Evolutionary conservation across 73 alveolate species (phyloP).

Genomic region (Paramecium octaurelia): DNA sequence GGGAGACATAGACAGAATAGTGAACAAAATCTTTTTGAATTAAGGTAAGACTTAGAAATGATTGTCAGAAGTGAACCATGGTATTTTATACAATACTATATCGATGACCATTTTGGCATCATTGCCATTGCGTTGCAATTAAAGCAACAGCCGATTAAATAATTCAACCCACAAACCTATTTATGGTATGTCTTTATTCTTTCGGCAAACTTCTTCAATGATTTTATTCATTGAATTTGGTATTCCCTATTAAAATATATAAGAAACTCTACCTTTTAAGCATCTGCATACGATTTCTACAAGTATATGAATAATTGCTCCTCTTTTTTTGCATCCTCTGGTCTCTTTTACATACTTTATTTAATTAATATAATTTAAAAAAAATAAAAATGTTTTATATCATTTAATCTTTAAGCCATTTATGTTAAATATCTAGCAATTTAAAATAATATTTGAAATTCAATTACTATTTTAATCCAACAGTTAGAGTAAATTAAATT

Average conservation of each 20-base stretch:
- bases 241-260: not conserved
- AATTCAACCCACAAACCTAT: slow-evolving; percentile 1
- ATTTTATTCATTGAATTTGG: slow-evolving; percentile 4
- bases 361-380: not conserved
- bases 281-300: not conserved
- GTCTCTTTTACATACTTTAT: not conserved
- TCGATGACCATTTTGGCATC: slow-evolving; percentile 40
- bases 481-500: not conserved
- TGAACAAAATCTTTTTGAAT: not conserved
- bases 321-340: slow-evolving; percentile 19
- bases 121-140: not conserved
- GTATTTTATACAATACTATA: slow-evolving; percentile 49
- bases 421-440: not conserved
- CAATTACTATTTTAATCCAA: not conserved
- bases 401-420: not conserved
- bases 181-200: not conserved
- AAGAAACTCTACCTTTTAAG: not conserved
- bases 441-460: not conserved
- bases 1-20: slow-evolving; percentile 2
- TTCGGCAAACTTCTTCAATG: slow-evolving; percentile 30
- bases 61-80: slow-evolving; percentile 44
- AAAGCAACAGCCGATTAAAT: not conserved
- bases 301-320: slow-evolving; percentile 2
- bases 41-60: not conserved
- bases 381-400: not conserved